Conservation (phyloP, 2,329 filamentous ascomycete genomes). For the Coniochaeta sp. region DNA sequence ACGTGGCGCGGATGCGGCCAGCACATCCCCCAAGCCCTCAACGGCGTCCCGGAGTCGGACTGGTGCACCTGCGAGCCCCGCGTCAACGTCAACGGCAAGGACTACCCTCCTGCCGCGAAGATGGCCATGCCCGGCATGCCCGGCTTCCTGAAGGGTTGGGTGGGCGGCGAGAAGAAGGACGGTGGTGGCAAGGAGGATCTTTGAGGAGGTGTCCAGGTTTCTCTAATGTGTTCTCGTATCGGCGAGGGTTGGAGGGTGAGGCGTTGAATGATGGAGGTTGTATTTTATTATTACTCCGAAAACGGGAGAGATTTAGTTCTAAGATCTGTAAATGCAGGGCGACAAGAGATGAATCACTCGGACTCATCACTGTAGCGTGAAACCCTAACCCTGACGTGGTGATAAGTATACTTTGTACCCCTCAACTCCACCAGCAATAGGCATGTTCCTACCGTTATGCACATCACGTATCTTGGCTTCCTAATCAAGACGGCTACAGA, state of each 20-base stretch:
- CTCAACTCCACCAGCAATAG: neutral
- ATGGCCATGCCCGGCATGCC: slow-evolving; percentile 28
- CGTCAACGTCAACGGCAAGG: slow-evolving; percentile 34
- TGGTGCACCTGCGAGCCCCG: slow-evolving; percentile 42
- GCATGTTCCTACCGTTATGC: neutral
- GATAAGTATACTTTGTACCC: too few species aligned
- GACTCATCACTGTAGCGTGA: neutral
- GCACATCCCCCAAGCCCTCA: slow-evolving; percentile 38
- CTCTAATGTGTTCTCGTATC: neutral
- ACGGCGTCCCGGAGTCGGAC: slow-evolving; percentile 33
- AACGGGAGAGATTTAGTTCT: too few species aligned
- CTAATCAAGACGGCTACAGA: too few species aligned
- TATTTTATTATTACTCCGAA: too few species aligned
- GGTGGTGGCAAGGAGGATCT: slow-evolving; percentile 1
- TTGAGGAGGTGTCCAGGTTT: neutral
- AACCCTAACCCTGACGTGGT: neutral
- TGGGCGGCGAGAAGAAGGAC: slow-evolving; percentile 12
- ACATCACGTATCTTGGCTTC: neutral
- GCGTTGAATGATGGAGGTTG: too few species aligned
- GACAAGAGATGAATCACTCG: too few species aligned
- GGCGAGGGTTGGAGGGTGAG: too few species aligned
- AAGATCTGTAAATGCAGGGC: too few species aligned
- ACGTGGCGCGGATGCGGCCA: slow-evolving; percentile 43
- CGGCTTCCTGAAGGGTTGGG: slow-evolving; percentile 27
- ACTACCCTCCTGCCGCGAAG: slow-evolving; percentile 37